These are phyloP conservation scores for Leccinum olivaceopallidum DNA, from an alignment of 768 basidiomycete species.

Conservation along the genomic window DNA sequence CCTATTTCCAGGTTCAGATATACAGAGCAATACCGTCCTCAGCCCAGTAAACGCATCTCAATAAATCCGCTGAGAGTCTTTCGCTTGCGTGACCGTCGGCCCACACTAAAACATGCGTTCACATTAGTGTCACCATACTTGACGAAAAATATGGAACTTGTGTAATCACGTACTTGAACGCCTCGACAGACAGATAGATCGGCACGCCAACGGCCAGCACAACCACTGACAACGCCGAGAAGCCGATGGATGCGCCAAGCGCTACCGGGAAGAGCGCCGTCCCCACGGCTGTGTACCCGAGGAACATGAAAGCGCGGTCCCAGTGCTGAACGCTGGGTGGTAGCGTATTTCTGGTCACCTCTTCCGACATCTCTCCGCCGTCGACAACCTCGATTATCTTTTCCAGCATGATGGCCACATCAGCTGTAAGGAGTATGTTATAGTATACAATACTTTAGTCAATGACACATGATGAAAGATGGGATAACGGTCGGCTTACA, in stretches of 20 bases:
- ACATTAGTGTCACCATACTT: background rate
- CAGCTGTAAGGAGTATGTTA: slow-evolving; percentile 13
- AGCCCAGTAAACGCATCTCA: too few relatives aligned
- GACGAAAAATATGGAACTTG: background rate
- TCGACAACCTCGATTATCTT: slow-evolving; percentile 22
- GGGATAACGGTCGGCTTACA: background rate
- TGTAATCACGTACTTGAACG: background rate
- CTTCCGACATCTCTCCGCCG: slow-evolving; percentile 15
- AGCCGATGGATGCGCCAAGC: slow-evolving; percentile 18
- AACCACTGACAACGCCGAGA: background rate
- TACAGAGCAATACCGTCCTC: too few relatives aligned
- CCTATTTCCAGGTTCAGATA: too few relatives aligned
- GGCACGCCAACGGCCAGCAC: background rate
- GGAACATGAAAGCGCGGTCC: background rate
- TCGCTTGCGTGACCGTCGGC: background rate
- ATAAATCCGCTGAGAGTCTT: background rate
- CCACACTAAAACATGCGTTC: background rate
- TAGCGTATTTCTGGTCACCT: slow-evolving; percentile 15
- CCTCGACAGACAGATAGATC: background rate
- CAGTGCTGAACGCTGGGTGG: slow-evolving; percentile 23
- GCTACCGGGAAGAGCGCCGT: slow-evolving; percentile 10
- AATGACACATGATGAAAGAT: background rate
- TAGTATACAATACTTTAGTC: background rate
- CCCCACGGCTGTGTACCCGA: background rate
- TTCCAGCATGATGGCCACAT: slow-evolving; percentile 15